A percentile compares a stretch with the other conserved stretches of the same genome.
Conservation (phyloP, 140 eudicot genomes). For the Anethum foeniculum region DNA sequence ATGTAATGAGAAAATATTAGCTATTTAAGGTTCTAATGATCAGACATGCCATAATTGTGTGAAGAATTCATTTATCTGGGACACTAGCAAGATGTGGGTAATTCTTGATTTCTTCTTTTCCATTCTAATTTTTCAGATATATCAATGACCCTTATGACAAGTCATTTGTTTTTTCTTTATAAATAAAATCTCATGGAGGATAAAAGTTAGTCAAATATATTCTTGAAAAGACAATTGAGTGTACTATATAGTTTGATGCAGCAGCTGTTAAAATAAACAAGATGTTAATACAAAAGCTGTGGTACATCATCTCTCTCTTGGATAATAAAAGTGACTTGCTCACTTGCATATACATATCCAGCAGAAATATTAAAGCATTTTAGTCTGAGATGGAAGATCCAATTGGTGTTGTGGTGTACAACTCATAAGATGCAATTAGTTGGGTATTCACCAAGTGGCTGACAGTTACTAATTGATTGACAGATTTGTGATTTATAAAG, state of each 20-base stretch:
- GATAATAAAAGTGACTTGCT: background rate
- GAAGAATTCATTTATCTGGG: background rate
- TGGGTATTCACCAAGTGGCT: background rate
- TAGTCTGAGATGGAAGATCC: background rate
- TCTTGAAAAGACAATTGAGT: background rate
- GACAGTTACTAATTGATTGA: background rate
- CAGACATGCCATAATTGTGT: background rate
- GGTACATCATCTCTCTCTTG: slow-evolving; percentile 1
- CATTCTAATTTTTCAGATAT: background rate
- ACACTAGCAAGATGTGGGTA: background rate
- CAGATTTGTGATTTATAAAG: background rate
- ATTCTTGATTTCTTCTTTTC: background rate
- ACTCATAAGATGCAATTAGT: background rate
- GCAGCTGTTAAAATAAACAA: background rate
- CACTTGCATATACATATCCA: background rate
- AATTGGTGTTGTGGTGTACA: background rate
- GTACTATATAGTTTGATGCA: background rate
- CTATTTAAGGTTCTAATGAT: background rate
- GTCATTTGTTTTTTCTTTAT: background rate
- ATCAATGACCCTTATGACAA: background rate
- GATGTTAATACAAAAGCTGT: background rate
- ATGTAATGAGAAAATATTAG: background rate
- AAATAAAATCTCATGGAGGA: background rate
- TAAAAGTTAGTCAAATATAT: background rate
- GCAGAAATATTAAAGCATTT: background rate